phyloP scores from a whole-genome alignment of 352 stramenopile species.

The Phytophthora melonis region DNA sequence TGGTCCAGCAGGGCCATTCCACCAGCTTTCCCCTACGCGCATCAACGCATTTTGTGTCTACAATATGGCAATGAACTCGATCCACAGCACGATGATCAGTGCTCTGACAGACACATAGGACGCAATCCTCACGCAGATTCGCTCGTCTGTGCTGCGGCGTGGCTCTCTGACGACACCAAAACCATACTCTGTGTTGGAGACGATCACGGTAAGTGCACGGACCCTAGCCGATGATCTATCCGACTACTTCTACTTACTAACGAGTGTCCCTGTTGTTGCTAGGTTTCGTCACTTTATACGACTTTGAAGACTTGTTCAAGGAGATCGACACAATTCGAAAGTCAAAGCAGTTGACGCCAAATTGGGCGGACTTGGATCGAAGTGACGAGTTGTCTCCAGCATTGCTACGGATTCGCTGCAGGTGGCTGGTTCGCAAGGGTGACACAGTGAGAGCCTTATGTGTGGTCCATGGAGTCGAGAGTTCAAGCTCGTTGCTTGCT shows the following conservation, averaged over 20 bases:
- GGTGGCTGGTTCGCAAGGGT: conserved; percentile 38
- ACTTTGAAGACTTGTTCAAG: conserved; percentile 25
- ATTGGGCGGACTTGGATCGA: background rate
- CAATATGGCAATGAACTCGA: background rate
- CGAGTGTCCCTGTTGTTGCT: background rate
- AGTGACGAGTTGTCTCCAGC: conserved; percentile 5
- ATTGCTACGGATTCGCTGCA: conserved; percentile 27
- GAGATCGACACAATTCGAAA: conserved; percentile 8
- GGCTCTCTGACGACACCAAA: conserved; percentile 33
- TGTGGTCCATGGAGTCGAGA: background rate
- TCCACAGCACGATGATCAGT: background rate
- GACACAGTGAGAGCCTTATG: conserved; percentile 37
- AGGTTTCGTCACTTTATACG: conserved; percentile 48
- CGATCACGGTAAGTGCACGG: conserved; percentile 35
- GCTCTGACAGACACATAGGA: background rate
- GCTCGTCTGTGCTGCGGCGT: conserved; percentile 34
- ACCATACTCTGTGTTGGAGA: conserved; percentile 53
- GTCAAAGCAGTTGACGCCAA: background rate
- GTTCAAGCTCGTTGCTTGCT: conserved; percentile 22
- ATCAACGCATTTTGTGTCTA: conserved; percentile 28
- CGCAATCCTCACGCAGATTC: background rate
- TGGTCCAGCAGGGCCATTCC: conserved; percentile 50
- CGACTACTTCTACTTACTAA: background rate
- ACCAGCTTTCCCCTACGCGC: conserved; percentile 29
- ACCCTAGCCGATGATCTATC: background rate